Evolutionary conservation across 371 early-diverging fungal genomes (phyloP).

Genomic region (Apophysomyces sp.): DNA sequence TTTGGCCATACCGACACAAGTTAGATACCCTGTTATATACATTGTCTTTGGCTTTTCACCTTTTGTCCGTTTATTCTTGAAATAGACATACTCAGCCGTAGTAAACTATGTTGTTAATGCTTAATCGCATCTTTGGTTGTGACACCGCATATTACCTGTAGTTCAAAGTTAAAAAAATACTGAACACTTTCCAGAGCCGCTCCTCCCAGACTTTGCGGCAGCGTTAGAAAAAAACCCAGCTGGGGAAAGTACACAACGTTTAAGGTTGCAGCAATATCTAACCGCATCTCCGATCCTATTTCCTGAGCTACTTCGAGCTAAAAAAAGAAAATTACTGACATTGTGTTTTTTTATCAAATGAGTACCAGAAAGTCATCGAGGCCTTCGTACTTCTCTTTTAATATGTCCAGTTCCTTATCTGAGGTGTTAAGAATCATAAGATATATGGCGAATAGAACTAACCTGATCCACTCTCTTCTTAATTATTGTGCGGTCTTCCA

Average conservation of each 20-base stretch:
- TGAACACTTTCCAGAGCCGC: slow-evolving; percentile 44
- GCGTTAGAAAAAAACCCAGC: slow-evolving; percentile 74
- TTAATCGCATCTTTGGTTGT: not conserved
- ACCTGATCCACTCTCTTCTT: slow-evolving; percentile 61
- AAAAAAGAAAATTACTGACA: not conserved
- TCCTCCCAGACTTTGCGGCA: slow-evolving; percentile 48
- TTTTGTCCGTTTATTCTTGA: slow-evolving; percentile 66
- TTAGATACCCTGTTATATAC: no score
- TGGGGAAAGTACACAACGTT: slow-evolving; percentile 86
- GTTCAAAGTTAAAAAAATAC: slow-evolving; percentile 20
- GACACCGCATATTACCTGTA: slow-evolving; percentile 15
- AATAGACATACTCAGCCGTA: slow-evolving; percentile 68
- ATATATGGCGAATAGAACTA: no score
- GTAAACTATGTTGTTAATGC: slow-evolving; percentile 57
- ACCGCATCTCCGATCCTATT: slow-evolving; percentile 52
- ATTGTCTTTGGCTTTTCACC: slow-evolving; percentile 33
- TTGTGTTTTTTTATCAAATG: not conserved
- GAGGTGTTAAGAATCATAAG: not conserved
- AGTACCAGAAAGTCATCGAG: slow-evolving; percentile 54
- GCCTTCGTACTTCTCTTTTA: slow-evolving; percentile 58
- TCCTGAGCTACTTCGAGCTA: slow-evolving; percentile 64
- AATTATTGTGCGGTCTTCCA: slow-evolving; percentile 57
- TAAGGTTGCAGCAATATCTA: slow-evolving; percentile 43
- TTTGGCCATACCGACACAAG: not conserved
- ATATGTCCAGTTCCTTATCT: slow-evolving; percentile 54